Evolutionary conservation across 2,329 filamentous ascomycete species (phyloP), one percentile per base, ranked within the genome.

Genomic region (Trichoderma asperellum): DNA sequence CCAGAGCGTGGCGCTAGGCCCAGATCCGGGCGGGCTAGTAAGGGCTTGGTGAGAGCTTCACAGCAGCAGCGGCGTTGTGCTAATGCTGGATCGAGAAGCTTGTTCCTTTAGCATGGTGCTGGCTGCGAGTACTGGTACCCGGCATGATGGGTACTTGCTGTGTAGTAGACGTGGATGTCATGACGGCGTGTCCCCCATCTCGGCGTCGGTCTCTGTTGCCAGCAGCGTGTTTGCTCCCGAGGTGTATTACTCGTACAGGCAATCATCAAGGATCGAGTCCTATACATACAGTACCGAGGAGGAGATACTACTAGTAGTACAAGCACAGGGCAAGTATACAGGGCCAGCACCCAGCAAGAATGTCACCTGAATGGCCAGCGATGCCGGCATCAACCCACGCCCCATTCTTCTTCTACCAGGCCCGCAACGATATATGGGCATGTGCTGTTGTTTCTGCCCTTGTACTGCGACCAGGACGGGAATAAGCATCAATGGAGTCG

Each of bases 361-460:
- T 40, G 62, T 65, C 62, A 65, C 62, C 62, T 65, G 62, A 65
- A 65, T 37, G 14, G 62, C 62, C 52, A 65, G 62, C 62, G 62
- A 65, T 65, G 62, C 62, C 62, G 62, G 62, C 62, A 40, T 21
- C 12, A n/a, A 47, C 12, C 47, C 32, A 5, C 27, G 27, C 18
- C 62, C 40, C 40, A 43, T 43, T 8, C 6, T 16, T 40, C 40
- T 18, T 18, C 6, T 18, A 43, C 40, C 40, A 43, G 40, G 40
- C 7, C 32, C 32, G 32, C 32, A 8, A 32, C 32, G 32, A 8
- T 6, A 8, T 32, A 5, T 32, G 32, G 32, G 32, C 60, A 53
- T 63, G 61, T 37, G n/a, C 21, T 29, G 24, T 14, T 37, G 43
- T 14, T 8, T 8, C 6, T 12, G 37, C 18, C 62, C 24, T 57